Evolutionary conservation across 345 rosid species (phyloP), one percentile per base, ranked within the genome.

Genomic region (Angophora floribunda): DNA sequence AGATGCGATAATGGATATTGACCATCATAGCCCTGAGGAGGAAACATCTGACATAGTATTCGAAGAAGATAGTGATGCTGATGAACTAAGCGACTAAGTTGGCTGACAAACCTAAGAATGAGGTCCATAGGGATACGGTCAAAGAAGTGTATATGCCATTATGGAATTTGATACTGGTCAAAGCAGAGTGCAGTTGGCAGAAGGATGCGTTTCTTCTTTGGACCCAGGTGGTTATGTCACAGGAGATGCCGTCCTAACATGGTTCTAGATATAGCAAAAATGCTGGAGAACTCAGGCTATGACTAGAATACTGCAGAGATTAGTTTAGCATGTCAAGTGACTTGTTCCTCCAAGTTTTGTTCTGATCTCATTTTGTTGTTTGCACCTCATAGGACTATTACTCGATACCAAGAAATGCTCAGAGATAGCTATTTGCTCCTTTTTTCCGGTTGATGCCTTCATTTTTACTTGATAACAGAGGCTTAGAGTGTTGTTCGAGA

Each of bases 1-100:
- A 49, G 97, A 92, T 51, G 93, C 91, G 22, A 95, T 93, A 22
- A 96, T 93, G 95, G 95, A 96, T 52, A 91, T 91, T 1, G 94
- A 92, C 84, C 57, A 87, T 87, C 93, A 90, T 19, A 91, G 55
- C 85, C 57, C 88, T 22, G 91, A 52, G 55, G 92, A 89, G 50
- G 94, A 92, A 90, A 90, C 89, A 84, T 88, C 90, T 52, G 92
- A 91, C 82, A 93, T 89, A 22, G 88, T 45, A 7, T 49, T 59
- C 6, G 90, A 87, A 55, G 91, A 89, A 63, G 84, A 87, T n/a
- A 89, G 92, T 59, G 96, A 93, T 90, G 92, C 91, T 7, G 95
- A 94, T 47, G 94, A 87, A 88, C 92, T 95, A 92, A 94, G 95
- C 24, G 96, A 96, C 24, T 96, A 86, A 94, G 50, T 50, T 36